A percentile compares a stretch with the other conserved stretches of the same genome.
phyloP scores from a whole-genome alignment of 768 basidiomycete genomes.

The Multifurca ochricompacta region DNA sequence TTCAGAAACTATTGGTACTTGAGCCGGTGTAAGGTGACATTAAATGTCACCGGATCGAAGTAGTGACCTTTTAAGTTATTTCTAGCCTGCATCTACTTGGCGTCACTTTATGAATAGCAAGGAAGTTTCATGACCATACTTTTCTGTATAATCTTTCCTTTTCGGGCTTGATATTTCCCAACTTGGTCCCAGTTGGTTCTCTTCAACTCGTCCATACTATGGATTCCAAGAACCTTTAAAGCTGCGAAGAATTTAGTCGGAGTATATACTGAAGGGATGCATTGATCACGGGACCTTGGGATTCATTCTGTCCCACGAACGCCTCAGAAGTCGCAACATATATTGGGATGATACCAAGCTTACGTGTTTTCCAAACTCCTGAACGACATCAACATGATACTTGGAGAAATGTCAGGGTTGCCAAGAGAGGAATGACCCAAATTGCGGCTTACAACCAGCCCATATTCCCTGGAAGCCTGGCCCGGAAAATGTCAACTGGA shows the following conservation, averaged over 20 bases:
- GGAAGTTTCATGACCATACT: background rate
- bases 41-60: constrained; percentile 4
- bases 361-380: constrained; percentile 14
- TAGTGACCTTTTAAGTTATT: background rate
- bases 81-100: constrained; percentile 9
- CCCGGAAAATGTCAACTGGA: constrained; percentile 12
- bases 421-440: too few species aligned
- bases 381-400: constrained; percentile 16
- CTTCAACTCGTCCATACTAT: constrained; percentile 7
- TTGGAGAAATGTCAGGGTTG: background rate
- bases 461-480: constrained; percentile 12
- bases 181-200: constrained; percentile 8
- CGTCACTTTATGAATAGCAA: background rate
- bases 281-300: constrained; percentile 6
- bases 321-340: background rate
- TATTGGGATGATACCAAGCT: background rate
- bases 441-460: constrained; percentile 10
- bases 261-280: background rate
- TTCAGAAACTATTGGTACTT: background rate
- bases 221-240: constrained; percentile 3
- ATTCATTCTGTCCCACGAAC: background rate
- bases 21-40: background rate
- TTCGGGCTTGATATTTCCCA: constrained; percentile 1
- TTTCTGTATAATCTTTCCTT: background rate
- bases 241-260: background rate